phyloP scores from a whole-genome alignment of 345 rosid species.

The Eucalyptus urophylla region DNA sequence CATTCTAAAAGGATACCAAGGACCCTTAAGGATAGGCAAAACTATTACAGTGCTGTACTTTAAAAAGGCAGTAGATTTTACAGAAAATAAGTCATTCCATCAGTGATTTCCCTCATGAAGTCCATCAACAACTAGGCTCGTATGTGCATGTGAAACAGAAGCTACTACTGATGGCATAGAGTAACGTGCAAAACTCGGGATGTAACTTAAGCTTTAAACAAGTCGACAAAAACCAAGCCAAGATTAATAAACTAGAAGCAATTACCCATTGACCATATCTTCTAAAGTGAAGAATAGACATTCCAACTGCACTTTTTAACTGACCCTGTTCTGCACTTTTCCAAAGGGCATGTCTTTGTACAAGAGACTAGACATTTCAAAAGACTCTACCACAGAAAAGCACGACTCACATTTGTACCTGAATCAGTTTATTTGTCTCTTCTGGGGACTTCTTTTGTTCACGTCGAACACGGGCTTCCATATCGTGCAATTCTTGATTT shows the following conservation, averaged over 20 bases:
- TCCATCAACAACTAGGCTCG: neutral
- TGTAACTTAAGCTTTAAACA: neutral
- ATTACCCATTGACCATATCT: neutral
- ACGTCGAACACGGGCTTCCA: conserved; percentile 77
- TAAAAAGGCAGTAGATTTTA: neutral
- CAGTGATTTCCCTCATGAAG: neutral
- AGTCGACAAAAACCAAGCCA: neutral
- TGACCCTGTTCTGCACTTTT: neutral
- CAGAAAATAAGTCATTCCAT: neutral
- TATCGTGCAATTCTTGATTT: conserved; percentile 93
- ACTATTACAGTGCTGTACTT: neutral
- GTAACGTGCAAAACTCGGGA: neutral
- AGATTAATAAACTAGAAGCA: neutral
- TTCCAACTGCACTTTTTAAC: neutral
- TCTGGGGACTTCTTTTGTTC: conserved; percentile 89
- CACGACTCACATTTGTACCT: conserved; percentile 33
- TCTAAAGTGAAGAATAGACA: neutral
- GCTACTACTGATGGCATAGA: neutral
- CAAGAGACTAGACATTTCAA: neutral
- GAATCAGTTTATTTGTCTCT: conserved; percentile 84
- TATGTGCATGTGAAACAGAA: neutral
- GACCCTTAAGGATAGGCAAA: neutral
- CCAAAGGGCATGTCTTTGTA: neutral
- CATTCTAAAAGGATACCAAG: neutral
- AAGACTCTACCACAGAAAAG: neutral